Percentiles rank a stretch among this genome's conserved stretches.
These are phyloP conservation scores for Phellinidium pouzarii DNA, from an alignment of 1,284 basidiomycete species.

Conservation along the genomic window DNA sequence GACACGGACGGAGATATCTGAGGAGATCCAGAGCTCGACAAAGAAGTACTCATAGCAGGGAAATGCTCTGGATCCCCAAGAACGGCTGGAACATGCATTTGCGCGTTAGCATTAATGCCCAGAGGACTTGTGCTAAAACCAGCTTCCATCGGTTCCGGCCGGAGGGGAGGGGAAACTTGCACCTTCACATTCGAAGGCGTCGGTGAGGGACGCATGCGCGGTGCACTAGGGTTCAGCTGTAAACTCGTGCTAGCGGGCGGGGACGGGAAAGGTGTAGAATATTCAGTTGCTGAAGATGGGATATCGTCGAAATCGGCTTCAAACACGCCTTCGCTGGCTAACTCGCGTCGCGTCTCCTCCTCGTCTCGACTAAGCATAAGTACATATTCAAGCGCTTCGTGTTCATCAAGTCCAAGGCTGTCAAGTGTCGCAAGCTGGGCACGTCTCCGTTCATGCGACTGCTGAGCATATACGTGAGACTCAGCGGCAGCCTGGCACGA, in stretches of 20 bases:
- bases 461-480: slow-evolving; percentile 35
- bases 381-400: slow-evolving; percentile 75
- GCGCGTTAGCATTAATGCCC: slow-evolving; percentile 4
- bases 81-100: slow-evolving; percentile 6
- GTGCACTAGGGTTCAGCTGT: not conserved
- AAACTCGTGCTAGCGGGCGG: not conserved
- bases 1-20: not conserved
- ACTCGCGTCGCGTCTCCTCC: slow-evolving; percentile 32
- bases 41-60: slow-evolving; percentile 26
- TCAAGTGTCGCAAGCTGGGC: slow-evolving; percentile 53
- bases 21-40: slow-evolving; percentile 23
- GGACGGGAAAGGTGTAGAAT: slow-evolving; percentile 3
- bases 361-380: slow-evolving; percentile 85
- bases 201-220: slow-evolving; percentile 12
- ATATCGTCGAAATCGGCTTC: slow-evolving; percentile 49
- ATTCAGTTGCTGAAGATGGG: slow-evolving; percentile 23
- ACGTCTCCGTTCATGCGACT: slow-evolving; percentile 40
- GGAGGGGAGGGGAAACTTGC: slow-evolving; percentile 30
- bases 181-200: slow-evolving; percentile 36
- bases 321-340: slow-evolving; percentile 41
- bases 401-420: slow-evolving; percentile 67
- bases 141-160: slow-evolving; percentile 38
- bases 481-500: slow-evolving; percentile 47
- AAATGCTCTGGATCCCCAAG: slow-evolving; percentile 25
- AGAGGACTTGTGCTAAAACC: slow-evolving; percentile 28